Evolutionary conservation across 2,329 filamentous ascomycete genomes (phyloP).

Genomic region (Domatiomyces catenatus): DNA sequence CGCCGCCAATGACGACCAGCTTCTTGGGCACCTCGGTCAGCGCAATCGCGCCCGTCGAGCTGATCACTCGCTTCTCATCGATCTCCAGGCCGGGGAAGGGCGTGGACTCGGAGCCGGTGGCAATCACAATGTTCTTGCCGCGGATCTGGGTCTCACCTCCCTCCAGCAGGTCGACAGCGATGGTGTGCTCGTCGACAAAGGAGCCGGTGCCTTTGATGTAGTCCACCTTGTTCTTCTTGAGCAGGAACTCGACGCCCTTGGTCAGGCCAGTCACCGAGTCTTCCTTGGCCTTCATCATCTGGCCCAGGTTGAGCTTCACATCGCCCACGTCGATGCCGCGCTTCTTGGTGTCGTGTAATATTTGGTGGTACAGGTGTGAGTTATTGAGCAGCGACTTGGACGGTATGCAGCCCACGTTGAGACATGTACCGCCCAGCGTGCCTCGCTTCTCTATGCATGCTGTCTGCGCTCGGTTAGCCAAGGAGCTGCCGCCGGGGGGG

Average conservation of each 20-base stretch:
- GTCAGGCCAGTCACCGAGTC: slow-evolving; percentile 75
- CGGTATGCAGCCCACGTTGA: slow-evolving; percentile 98
- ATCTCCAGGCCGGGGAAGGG: slow-evolving; percentile 92
- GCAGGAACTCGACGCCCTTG: slow-evolving; percentile 92
- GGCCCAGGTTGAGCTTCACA: slow-evolving; percentile 84
- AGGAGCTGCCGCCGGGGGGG: neutral
- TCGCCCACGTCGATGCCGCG: slow-evolving; percentile 95
- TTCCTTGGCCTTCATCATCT: slow-evolving; percentile 99
- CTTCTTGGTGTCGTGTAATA: slow-evolving; percentile 91
- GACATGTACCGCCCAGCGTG: slow-evolving; percentile 82
- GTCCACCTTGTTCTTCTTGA: slow-evolving; percentile 99
- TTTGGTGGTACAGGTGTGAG: slow-evolving; percentile 94
- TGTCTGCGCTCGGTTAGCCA: slow-evolving; percentile 41
- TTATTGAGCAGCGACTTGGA: slow-evolving; percentile 99
- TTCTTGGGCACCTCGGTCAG: slow-evolving; percentile 85
- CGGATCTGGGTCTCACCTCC: slow-evolving; percentile 76
- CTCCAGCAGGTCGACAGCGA: slow-evolving; percentile 79
- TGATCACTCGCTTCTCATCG: slow-evolving; percentile 94
- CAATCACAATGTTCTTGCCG: slow-evolving; percentile 96
- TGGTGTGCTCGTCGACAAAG: slow-evolving; percentile 75
- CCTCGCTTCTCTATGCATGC: slow-evolving; percentile 98
- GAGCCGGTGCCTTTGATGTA: slow-evolving; percentile 89
- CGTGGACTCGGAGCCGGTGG: slow-evolving; percentile 86
- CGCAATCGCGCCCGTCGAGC: slow-evolving; percentile 85
- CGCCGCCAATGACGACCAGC: slow-evolving; percentile 93